phyloP scores from a whole-genome alignment of 768 basidiomycete genomes.

The Chiua virens region DNA sequence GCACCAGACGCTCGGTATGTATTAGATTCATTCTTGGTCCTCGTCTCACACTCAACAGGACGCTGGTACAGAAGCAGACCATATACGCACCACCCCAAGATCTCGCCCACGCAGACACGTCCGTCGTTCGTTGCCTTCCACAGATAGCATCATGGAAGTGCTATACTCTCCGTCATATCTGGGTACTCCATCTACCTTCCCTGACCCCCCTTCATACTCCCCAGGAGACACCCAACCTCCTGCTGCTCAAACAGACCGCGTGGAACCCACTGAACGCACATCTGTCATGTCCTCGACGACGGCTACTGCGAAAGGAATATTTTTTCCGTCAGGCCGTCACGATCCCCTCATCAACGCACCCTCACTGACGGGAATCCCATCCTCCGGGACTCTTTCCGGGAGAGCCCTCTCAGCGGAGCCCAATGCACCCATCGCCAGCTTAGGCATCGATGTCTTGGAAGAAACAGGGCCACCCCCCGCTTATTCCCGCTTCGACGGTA shows the following conservation, averaged over 20 bases:
- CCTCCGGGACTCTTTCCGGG: background rate
- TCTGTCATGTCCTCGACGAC: background rate
- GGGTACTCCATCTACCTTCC: constrained; percentile 7
- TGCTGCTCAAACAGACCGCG: background rate
- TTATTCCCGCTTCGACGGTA: constrained; percentile 28
- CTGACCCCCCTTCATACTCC: constrained; percentile 22
- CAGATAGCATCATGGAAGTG: constrained; percentile 23
- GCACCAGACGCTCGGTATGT: constrained; percentile 6
- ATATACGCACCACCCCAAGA: background rate
- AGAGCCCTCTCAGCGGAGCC: background rate
- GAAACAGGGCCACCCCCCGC: constrained; percentile 12
- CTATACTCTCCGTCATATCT: constrained; percentile 22
- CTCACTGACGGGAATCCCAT: constrained; percentile 15
- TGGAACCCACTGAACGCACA: background rate
- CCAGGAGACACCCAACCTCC: background rate
- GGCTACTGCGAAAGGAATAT: background rate
- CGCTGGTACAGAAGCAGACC: background rate
- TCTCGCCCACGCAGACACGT: constrained; percentile 3
- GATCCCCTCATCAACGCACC: constrained; percentile 4
- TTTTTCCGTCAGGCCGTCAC: background rate
- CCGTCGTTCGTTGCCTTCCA: constrained; percentile 17
- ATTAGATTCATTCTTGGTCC: background rate
- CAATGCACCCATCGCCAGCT: background rate
- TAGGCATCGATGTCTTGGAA: constrained; percentile 6
- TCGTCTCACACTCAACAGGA: constrained; percentile 14